Conservation (phyloP, 768 basidiomycete species). For the Thelephora aurantiotincta region DNA sequence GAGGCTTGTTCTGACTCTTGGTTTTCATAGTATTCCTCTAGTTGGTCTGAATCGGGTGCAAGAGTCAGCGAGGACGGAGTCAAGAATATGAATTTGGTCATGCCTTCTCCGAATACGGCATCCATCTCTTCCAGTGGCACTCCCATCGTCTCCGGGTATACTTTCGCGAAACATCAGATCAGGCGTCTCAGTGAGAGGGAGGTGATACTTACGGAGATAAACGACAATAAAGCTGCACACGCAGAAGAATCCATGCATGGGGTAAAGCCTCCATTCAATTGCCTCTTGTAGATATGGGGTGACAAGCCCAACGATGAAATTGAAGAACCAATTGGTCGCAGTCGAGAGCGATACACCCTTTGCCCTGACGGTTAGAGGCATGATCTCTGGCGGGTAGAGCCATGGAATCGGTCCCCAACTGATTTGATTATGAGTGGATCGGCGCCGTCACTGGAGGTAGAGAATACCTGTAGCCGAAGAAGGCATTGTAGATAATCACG, state of each 20-base stretch:
- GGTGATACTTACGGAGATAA: constrained; percentile 52
- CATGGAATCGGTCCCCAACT: constrained; percentile 86
- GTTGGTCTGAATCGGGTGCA: constrained; percentile 19
- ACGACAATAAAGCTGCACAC: constrained; percentile 76
- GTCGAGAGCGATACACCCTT: constrained; percentile 95
- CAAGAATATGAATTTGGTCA: neutral
- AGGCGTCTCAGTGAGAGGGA: too few relatives aligned
- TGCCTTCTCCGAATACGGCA: constrained; percentile 78
- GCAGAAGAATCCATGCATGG: constrained; percentile 93
- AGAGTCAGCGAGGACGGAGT: neutral
- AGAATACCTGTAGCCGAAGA: constrained; percentile 71
- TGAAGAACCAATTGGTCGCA: constrained; percentile 77
- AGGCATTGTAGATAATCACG: constrained; percentile 88
- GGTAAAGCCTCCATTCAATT: constrained; percentile 86
- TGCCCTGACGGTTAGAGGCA: constrained; percentile 79
- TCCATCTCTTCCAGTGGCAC: constrained; percentile 88
- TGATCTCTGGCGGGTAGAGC: constrained; percentile 88
- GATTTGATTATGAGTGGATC: neutral
- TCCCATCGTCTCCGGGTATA: constrained; percentile 80
- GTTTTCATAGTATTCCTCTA: constrained; percentile 51
- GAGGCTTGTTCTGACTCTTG: constrained; percentile 46
- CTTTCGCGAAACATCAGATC: constrained; percentile 19
- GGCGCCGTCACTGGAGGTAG: constrained; percentile 1
- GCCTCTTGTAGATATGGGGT: constrained; percentile 80
- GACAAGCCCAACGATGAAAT: constrained; percentile 77